phyloP scores from a whole-genome alignment of 441 rosid genomes.

The Metrosideros polymorpha region DNA sequence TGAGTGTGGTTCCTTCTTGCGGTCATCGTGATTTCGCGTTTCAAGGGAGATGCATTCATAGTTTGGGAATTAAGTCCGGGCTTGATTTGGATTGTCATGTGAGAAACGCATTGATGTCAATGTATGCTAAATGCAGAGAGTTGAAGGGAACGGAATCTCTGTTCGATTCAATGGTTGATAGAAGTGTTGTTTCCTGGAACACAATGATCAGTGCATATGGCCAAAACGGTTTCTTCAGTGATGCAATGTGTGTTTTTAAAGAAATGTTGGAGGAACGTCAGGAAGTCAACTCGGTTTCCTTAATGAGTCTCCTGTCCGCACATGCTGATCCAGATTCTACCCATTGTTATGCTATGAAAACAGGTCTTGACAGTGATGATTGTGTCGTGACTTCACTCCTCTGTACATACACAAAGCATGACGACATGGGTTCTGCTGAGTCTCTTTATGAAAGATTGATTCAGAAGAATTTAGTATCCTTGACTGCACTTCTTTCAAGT shows the following conservation, averaged over 20 bases:
- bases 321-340: slow-evolving; percentile 29
- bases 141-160: slow-evolving; percentile 34
- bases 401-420: slow-evolving; percentile 44
- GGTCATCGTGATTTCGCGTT: slow-evolving; percentile 32
- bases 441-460: slow-evolving; percentile 29
- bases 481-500: slow-evolving; percentile 60
- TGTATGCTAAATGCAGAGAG: slow-evolving; percentile 55
- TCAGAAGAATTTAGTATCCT: slow-evolving; percentile 39
- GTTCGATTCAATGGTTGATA: slow-evolving; percentile 40
- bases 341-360: slow-evolving; percentile 52
- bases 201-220: slow-evolving; percentile 66
- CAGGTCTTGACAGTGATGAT: slow-evolving; percentile 32
- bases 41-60: slow-evolving; percentile 61
- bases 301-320: slow-evolving; percentile 52
- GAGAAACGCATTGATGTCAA: slow-evolving; percentile 42
- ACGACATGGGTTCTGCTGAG: slow-evolving; percentile 39
- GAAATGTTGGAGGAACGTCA: slow-evolving; percentile 30
- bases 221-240: slow-evolving; percentile 37
- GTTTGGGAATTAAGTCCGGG: slow-evolving; percentile 41
- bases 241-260: slow-evolving; percentile 44
- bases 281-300: slow-evolving; percentile 42
- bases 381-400: slow-evolving; percentile 50
- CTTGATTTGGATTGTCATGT: slow-evolving; percentile 43
- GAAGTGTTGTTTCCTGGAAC: slow-evolving; percentile 56
- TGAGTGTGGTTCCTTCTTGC: slow-evolving; percentile 51